Percentiles rank a stretch among this genome's conserved stretches.
Evolutionary conservation across 1,284 basidiomycete genomes (phyloP).

Genomic region (Neonothopanus nambi): DNA sequence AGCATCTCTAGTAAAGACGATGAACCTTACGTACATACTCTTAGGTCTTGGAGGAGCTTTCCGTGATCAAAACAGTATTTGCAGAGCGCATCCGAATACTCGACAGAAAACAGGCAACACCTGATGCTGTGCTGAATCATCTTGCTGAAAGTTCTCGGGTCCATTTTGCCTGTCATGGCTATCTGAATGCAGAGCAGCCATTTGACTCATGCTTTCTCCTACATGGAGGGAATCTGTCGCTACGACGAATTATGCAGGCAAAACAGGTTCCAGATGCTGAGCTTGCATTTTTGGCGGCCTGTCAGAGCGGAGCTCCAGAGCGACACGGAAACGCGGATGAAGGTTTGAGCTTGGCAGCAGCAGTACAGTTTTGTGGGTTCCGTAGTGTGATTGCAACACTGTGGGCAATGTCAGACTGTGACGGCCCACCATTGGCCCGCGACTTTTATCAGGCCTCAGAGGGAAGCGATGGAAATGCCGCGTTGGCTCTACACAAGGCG

Average conservation of each 20-base stretch:
- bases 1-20: not conserved
- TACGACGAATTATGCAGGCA: not conserved
- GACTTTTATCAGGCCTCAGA: too few relatives aligned
- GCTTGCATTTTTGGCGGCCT: slow-evolving; percentile 4
- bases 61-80: not conserved
- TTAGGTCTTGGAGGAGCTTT: not conserved
- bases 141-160: not conserved
- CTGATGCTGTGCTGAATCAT: not conserved
- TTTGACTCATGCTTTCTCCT: slow-evolving; percentile 2
- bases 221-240: not conserved
- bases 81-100: not conserved
- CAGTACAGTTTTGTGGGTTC: too few relatives aligned
- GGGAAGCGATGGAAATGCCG: too few relatives aligned
- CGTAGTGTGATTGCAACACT: too few relatives aligned
- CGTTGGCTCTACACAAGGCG: too few relatives aligned
- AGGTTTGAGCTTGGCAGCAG: too few relatives aligned
- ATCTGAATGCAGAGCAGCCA: not conserved
- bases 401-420: too few relatives aligned
- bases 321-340: too few relatives aligned
- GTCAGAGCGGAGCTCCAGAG: too few relatives aligned
- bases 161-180: slow-evolving; percentile 5
- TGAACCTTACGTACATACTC: too few relatives aligned
- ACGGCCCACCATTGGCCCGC: too few relatives aligned
- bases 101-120: not conserved
- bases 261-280: not conserved